These are phyloP conservation scores for Xylariaceae sp. DNA, from an alignment of 2,329 filamentous ascomycete species.

Conservation along the genomic window DNA sequence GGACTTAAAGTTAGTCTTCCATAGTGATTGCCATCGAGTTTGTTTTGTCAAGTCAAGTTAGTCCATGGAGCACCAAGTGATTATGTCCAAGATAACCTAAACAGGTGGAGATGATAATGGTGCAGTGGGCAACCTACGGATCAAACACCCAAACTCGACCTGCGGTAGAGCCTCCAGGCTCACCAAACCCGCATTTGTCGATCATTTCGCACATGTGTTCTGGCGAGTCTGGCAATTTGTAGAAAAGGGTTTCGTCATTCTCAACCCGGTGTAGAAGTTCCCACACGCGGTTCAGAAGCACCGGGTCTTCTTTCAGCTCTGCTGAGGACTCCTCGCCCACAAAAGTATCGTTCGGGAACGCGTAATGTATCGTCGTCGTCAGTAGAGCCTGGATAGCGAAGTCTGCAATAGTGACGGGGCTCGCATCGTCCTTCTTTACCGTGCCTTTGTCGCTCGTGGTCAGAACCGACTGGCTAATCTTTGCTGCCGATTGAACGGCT, in stretches of 20 bases:
- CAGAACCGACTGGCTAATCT: slow-evolving; percentile 49
- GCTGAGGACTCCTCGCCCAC: slow-evolving; percentile 56
- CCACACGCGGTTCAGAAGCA: slow-evolving; percentile 48
- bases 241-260: slow-evolving; percentile 24
- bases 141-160: slow-evolving; percentile 58
- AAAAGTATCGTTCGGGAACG: slow-evolving; percentile 51
- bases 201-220: slow-evolving; percentile 52
- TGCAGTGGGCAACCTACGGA: slow-evolving; percentile 29
- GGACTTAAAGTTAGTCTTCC: no score
- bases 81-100: no score
- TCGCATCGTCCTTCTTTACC: slow-evolving; percentile 53
- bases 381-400: slow-evolving; percentile 59
- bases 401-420: slow-evolving; percentile 58
- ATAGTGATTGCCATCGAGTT: no score
- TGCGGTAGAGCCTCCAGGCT: slow-evolving; percentile 29
- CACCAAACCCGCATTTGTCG: slow-evolving; percentile 47
- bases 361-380: slow-evolving; percentile 46
- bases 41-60: no score
- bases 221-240: slow-evolving; percentile 35
- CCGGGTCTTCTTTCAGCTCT: slow-evolving; percentile 42
- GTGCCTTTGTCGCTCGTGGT: slow-evolving; percentile 47
- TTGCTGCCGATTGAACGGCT: slow-evolving; percentile 40
- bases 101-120: no score
- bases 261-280: slow-evolving; percentile 36
- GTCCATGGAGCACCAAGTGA: no score